phyloP scores from a whole-genome alignment of 176 grass and related monocot genomes.

The Musa itinerans region DNA sequence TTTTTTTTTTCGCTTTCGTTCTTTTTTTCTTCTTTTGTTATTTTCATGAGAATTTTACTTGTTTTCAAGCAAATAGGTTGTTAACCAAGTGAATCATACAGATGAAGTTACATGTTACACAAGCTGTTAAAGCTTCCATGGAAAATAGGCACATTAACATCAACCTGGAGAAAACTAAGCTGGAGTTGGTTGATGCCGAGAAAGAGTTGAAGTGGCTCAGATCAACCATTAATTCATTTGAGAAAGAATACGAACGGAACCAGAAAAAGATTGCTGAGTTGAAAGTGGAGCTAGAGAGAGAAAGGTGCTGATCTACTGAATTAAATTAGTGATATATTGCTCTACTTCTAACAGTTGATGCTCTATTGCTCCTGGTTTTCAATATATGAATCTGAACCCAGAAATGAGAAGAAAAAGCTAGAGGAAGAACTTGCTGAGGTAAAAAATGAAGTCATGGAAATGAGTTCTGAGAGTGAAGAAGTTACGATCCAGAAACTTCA shows the following conservation, averaged over 20 bases:
- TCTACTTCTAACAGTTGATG: not conserved
- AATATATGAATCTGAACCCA: conserved; percentile 29
- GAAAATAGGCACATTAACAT: conserved; percentile 66
- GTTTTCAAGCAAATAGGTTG: not conserved
- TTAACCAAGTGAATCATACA: conserved; percentile 9
- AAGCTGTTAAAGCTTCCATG: conserved; percentile 69
- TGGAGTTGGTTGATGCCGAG: conserved; percentile 66
- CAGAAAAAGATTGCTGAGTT: conserved; percentile 73
- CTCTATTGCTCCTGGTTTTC: not conserved
- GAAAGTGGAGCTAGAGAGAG: conserved; percentile 57
- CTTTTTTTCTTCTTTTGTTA: not conserved
- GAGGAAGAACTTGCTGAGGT: conserved; percentile 75
- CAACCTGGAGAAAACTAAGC: conserved; percentile 48
- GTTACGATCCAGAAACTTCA: conserved; percentile 76
- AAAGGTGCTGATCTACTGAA: conserved; percentile 43
- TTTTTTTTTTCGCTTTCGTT: conserved; percentile 9
- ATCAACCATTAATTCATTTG: conserved; percentile 48
- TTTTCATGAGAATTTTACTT: not conserved
- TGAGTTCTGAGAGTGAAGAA: conserved; percentile 74
- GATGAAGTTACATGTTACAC: conserved; percentile 60
- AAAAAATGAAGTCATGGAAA: conserved; percentile 73
- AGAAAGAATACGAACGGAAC: conserved; percentile 76
- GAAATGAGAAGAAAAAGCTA: conserved; percentile 72
- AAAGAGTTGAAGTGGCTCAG: conserved; percentile 83
- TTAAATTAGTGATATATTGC: not conserved